A percentile compares a stretch with the other conserved stretches of the same genome.
Evolutionary conservation across 805 yeast genomes (phyloP).

Genomic region (Saturnispora mendoncae): DNA sequence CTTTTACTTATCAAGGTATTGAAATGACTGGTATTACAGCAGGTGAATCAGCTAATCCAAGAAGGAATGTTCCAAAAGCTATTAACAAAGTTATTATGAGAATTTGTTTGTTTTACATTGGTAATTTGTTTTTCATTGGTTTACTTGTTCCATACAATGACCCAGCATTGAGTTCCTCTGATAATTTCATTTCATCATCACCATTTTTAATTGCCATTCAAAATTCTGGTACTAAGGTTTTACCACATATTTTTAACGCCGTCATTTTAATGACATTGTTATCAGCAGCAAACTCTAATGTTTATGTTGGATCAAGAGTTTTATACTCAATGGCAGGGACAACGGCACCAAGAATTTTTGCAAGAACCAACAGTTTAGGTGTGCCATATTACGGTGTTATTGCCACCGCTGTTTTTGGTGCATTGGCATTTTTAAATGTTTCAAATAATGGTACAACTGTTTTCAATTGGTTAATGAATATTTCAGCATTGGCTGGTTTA

Average conservation of each 20-base stretch:
- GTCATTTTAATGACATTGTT: constrained; percentile 56
- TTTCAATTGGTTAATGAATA: constrained; percentile 65
- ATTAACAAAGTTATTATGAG: constrained; percentile 60
- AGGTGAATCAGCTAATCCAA: constrained; percentile 65
- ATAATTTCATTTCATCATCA: constrained; percentile 43
- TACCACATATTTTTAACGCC: constrained; percentile 67
- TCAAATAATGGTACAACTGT: constrained; percentile 47
- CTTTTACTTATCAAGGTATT: constrained; percentile 76
- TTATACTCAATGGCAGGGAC: constrained; percentile 56
- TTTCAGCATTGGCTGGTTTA: constrained; percentile 70
- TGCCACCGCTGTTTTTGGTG: constrained; percentile 52
- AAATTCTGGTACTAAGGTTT: constrained; percentile 55
- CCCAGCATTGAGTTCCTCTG: constrained; percentile 33
- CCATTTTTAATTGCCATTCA: constrained; percentile 68
- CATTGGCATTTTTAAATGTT: constrained; percentile 52
- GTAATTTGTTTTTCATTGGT: constrained; percentile 60
- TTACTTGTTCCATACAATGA: constrained; percentile 63
- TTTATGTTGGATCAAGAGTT: constrained; percentile 64
- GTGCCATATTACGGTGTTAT: constrained; percentile 54
- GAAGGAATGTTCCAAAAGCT: constrained; percentile 63
- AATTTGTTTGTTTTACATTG: constrained; percentile 56
- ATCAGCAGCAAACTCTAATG: constrained; percentile 74
- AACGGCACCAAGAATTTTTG: constrained; percentile 48
- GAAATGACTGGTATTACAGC: constrained; percentile 70
- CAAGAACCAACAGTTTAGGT: constrained; percentile 43